Base-by-base conservation (phyloP, 192 early-diverging fungal genomes). In the Entomortierella beljakovae region DNA sequence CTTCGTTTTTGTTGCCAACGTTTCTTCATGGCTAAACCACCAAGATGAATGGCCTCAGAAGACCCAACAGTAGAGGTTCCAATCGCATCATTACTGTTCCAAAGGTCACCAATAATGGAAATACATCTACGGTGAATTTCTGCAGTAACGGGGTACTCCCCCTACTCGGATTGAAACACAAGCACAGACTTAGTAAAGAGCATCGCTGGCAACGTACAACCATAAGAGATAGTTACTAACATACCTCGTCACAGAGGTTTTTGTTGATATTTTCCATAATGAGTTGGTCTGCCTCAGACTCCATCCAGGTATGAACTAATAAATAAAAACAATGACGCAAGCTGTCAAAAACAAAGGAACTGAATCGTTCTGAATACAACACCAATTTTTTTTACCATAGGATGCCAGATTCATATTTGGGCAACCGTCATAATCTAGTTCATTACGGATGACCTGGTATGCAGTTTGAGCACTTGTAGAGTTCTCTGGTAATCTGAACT, bases 291-390 rank as follows among this genome's bases (percentile, higher is more conserved):
- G 93, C 93, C 80, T 95, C 91, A 1, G 87, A 87, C 68, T 96
- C 93, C 92, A 94, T 94, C 82, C 87, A 91, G 20, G 91, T 70
- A 15, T 92, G 92, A 25, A 96, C 92, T 80, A 92, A 89, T 88
- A 83, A 85, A 2, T 86, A 87, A 64, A 88, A 84, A 77, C 88
- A 90, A 64, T 88, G 71, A 56, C 70, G 71, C n/a, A 90, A 88
- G 52, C 87, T 86, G 48, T 88, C n/a, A n/a, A n/a, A 91, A 88
- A 50, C 92, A 53, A n/a, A 63, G 22, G 1, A 13, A 28, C 9
- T 22, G n/a, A 53, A 3, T 25, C n/a, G n/a, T n/a, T n/a, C n/a
- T n/a, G n/a, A n/a, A 7, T 0, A 18, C 13, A 18, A 16, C 16
- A 64, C 37, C n/a, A 32, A n/a, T 31, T 31, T n/a, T 8, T 8